Evolutionary conservation across 106 monocot species (phyloP), one percentile per base, ranked within the genome.

Genomic region (Acorus calamus): DNA sequence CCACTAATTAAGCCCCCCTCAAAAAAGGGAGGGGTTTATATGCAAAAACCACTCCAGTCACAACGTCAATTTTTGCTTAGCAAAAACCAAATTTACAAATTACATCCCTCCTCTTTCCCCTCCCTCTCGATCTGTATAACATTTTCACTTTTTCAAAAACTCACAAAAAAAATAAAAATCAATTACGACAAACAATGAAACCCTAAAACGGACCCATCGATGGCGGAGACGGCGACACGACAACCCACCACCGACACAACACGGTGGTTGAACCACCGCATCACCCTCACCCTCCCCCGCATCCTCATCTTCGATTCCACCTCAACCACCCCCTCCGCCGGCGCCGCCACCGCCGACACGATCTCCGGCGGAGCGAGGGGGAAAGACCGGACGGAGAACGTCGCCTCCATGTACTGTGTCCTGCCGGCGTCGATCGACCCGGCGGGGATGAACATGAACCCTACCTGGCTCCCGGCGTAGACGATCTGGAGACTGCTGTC

Each of bases 361-460:
- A 8, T 47, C 7, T n/a, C 53, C 46, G 46, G 50, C 14, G 13
- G 48, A 47, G 57, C 50, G 50, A 57, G 3, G 11, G 59, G 56
- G 42, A 75, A 53, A 3, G 68, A 55, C 4, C 63, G 63, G 13
- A 76, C 69, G 50, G n/a, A 43, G 50, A 76, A 69, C 46, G 55
- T 55, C 8, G 69, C 75, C 42, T 68, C 68, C 69, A 76, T 57
- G 75, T 76, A 69, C 75, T 76, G 75, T 3, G 75, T 69, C 62
- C 50, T n/a, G 6, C 75, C 69, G 68, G 47, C 75, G 58, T 59
- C 75, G 69, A 76, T 76, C 69, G 69, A 44, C 8, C 69, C 75
- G 56, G 69, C 75, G 50, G 75, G 75, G 62, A 76, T 76, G 75
- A 76, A 76, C 63, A 69, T 64, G 69, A 76, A 76, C 3, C 75